Base-by-base conservation (phyloP, 306 rosid genomes). In the Coriaria nepalensis region DNA sequence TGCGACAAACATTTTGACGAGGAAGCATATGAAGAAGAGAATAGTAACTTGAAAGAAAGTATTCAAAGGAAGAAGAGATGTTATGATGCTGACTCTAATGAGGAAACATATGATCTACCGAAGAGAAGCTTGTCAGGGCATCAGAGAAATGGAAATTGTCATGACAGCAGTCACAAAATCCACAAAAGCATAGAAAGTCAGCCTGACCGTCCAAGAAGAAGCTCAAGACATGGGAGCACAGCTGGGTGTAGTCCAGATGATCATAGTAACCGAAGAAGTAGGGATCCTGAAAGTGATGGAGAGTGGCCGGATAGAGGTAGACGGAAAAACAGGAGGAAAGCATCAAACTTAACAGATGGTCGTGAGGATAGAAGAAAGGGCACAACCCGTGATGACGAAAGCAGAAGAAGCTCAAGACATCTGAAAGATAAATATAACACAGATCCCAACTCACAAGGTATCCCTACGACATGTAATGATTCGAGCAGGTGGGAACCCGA, bases 241-340 rank as follows among this genome's bases (percentile, higher is more conserved):
- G 29, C 29, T 20, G 29, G 29, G 29, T 20, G 3, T 20, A 20
- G 29, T 20, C 29, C 29, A 20, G 29, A 20, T 20, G 29, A 20
- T 46, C 53, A 33, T 48, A 54, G 72, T 55, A 78, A 74, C 57
- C 54, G 60, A 53, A 58, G 65, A 70, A 73, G 37, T 57, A 41
- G 38, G 61, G 56, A 55, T 59, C 8, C 63, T 52, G 82, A 71
- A 59, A 47, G 69, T 45, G 74, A 63, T 51, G 63, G 40, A 69
- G 81, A 80, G 57, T 50, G 52, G 64, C 47, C 48, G 50, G 78
- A 77, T 12, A 56, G 55, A 42, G 73, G 57, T 56, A 56, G 45
- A 62, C 50, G 60, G 60, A 36, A 15, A 5, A 60, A 43, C 35
- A 53, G 56, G 42, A 68, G 29, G 29, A 20, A 20, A 20, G 29